phyloP scores from a whole-genome alignment of 805 yeast species.

The Ascoidea rubescens region DNA sequence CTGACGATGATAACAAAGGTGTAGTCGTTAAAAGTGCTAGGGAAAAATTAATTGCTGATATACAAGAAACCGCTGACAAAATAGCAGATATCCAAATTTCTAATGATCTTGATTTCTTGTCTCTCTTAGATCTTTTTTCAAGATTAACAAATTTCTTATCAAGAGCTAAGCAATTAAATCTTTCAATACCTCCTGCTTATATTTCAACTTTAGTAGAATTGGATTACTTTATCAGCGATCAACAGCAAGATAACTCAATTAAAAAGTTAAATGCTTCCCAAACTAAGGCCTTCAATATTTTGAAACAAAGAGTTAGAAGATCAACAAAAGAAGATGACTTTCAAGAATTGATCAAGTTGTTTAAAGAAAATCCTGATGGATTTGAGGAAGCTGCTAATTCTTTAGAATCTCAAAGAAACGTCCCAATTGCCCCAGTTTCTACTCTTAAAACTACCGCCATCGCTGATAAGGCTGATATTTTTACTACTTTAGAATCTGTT shows the following conservation, averaged over 20 bases:
- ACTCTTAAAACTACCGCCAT: constrained; percentile 18
- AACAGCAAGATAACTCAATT: constrained; percentile 32
- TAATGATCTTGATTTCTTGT: constrained; percentile 48
- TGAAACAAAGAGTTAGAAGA: constrained; percentile 80
- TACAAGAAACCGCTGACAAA: constrained; percentile 54
- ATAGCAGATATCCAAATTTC: constrained; percentile 27
- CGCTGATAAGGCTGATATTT: constrained; percentile 35
- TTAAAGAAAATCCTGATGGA: constrained; percentile 56
- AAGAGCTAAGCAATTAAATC: constrained; percentile 64
- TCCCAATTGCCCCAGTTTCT: constrained; percentile 12
- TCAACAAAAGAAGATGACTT: constrained; percentile 49
- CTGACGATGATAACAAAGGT: constrained; percentile 55
- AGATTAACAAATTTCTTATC: constrained; percentile 51
- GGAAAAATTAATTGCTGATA: constrained; percentile 84
- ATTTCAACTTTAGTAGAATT: constrained; percentile 56
- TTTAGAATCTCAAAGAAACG: constrained; percentile 22
- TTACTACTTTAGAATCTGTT: constrained; percentile 58
- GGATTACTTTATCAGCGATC: constrained; percentile 46
- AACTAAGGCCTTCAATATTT: constrained; percentile 75
- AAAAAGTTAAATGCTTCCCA: constrained; percentile 72
- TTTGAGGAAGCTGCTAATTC: constrained; percentile 32
- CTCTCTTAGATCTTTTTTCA: constrained; percentile 66
- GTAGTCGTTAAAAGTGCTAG: constrained; percentile 87
- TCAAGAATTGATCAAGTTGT: constrained; percentile 37
- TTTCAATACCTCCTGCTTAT: constrained; percentile 57